Conservation (phyloP, 768 basidiomycete species). For the Suillus paluster region DNA sequence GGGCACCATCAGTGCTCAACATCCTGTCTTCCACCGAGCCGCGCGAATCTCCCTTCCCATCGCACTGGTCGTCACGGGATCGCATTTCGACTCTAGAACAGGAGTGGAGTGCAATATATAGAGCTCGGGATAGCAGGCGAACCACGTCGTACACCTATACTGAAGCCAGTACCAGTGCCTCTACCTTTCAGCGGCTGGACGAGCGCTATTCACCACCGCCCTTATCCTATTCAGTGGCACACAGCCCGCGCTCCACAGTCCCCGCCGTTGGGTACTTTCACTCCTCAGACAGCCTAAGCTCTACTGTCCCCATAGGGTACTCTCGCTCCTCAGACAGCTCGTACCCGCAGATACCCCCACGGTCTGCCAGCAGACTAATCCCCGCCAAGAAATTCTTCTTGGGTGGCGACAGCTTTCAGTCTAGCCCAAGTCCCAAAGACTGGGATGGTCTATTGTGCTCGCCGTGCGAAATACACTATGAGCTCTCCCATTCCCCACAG, state of each 20-base stretch:
- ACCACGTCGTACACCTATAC: conserved; percentile 13
- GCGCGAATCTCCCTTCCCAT: too few species aligned
- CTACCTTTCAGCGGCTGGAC: conserved; percentile 16
- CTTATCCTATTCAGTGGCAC: conserved; percentile 10
- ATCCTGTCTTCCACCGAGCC: conserved; percentile 39
- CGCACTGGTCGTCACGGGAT: too few species aligned
- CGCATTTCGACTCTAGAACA: conserved; percentile 30
- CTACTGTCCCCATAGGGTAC: conserved; percentile 19
- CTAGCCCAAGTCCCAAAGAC: conserved; percentile 25
- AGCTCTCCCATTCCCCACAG: conserved; percentile 32
- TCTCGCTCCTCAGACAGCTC: conserved; percentile 22
- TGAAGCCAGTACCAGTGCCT: conserved; percentile 26
- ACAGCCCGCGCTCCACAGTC: conserved; percentile 17
- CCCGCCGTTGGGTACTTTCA: conserved; percentile 12
- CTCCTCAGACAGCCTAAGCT: not conserved
- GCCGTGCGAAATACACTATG: conserved; percentile 29
- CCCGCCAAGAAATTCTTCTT: conserved; percentile 28
- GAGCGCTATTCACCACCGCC: conserved; percentile 17
- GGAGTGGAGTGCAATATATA: conserved; percentile 32
- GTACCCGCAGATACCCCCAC: conserved; percentile 21
- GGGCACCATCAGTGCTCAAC: conserved; percentile 44
- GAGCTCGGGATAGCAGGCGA: conserved; percentile 28
- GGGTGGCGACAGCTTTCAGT: conserved; percentile 28
- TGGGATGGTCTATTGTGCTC: conserved; percentile 26
- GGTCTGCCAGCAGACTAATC: conserved; percentile 37